Evolutionary conservation across 805 yeast species (phyloP).

Genomic region (Deakozyma indianensis): DNA sequence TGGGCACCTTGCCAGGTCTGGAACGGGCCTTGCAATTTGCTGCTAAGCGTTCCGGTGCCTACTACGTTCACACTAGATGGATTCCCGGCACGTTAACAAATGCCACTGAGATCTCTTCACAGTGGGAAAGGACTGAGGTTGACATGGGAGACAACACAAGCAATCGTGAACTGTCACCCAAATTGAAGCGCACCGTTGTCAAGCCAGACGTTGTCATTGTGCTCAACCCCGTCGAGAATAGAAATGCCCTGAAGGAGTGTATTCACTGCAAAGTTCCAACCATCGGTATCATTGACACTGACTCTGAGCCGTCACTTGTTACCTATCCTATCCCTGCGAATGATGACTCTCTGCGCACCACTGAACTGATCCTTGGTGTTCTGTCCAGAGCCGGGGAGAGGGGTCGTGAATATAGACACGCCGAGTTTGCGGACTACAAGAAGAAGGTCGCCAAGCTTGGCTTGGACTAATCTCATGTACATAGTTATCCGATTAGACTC

Average conservation of each 20-base stretch:
- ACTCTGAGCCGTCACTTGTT: slow-evolving; percentile 76
- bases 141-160: slow-evolving; percentile 62
- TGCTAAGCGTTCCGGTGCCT: slow-evolving; percentile 64
- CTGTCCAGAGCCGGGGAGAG: slow-evolving; percentile 72
- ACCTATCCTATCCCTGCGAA: slow-evolving; percentile 95
- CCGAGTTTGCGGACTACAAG: slow-evolving; percentile 22
- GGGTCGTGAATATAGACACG: slow-evolving; percentile 51
- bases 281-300: slow-evolving; percentile 86
- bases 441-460: slow-evolving; percentile 5
- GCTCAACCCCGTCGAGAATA: slow-evolving; percentile 77
- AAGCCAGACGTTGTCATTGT: slow-evolving; percentile 84
- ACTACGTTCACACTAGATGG: slow-evolving; percentile 77
- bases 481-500: not conserved
- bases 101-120: slow-evolving; percentile 45
- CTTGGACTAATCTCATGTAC: not conserved
- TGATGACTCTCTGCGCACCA: slow-evolving; percentile 78
- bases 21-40: slow-evolving; percentile 62
- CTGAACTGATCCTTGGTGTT: slow-evolving; percentile 67
- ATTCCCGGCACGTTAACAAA: slow-evolving; percentile 90
- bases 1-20: slow-evolving; percentile 76
- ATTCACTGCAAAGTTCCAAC: slow-evolving; percentile 75
- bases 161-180: slow-evolving; percentile 36
- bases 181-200: slow-evolving; percentile 35
- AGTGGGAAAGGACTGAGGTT: slow-evolving; percentile 58
- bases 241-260: slow-evolving; percentile 71